A percentile compares a stretch with the other conserved stretches of the same genome.
Conservation (phyloP, 371 early-diverging fungal species). For the Chytridiales sp. region DNA sequence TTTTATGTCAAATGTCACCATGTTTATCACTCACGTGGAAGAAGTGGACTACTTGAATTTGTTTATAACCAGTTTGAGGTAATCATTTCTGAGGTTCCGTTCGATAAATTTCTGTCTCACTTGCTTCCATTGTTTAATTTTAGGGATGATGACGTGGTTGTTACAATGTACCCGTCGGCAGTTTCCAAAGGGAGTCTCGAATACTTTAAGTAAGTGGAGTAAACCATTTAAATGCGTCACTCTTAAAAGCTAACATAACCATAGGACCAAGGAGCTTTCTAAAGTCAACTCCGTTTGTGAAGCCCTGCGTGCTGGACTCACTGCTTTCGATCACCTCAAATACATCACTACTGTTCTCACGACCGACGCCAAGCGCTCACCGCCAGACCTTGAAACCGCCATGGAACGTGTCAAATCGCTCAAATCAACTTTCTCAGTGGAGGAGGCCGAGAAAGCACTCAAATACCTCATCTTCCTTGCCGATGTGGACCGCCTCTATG, state of each 20-base stretch:
- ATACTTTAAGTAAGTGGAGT: neutral
- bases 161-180: slow-evolving; percentile 58
- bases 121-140: neutral
- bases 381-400: slow-evolving; percentile 84
- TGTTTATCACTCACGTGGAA: slow-evolving; percentile 74
- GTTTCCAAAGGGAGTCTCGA: neutral
- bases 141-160: slow-evolving; percentile 67
- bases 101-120: neutral
- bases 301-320: slow-evolving; percentile 64
- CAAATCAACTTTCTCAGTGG: slow-evolving; percentile 39
- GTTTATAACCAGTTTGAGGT: slow-evolving; percentile 77
- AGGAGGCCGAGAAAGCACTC: slow-evolving; percentile 78
- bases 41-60: slow-evolving; percentile 87
- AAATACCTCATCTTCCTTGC: slow-evolving; percentile 90
- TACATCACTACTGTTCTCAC: slow-evolving; percentile 85
- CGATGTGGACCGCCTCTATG: slow-evolving; percentile 80
- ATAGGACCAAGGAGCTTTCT: slow-evolving; percentile 14
- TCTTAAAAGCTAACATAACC: neutral
- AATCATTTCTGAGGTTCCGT: slow-evolving; percentile 3
- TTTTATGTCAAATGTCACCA: slow-evolving; percentile 65
- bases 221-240: neutral
- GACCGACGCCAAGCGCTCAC: slow-evolving; percentile 76
- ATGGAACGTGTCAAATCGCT: slow-evolving; percentile 63
- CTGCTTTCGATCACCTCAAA: slow-evolving; percentile 51
- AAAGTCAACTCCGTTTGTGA: slow-evolving; percentile 84